Base-by-base conservation (phyloP, 2,329 filamentous ascomycete species). In the Oidium heveae region DNA sequence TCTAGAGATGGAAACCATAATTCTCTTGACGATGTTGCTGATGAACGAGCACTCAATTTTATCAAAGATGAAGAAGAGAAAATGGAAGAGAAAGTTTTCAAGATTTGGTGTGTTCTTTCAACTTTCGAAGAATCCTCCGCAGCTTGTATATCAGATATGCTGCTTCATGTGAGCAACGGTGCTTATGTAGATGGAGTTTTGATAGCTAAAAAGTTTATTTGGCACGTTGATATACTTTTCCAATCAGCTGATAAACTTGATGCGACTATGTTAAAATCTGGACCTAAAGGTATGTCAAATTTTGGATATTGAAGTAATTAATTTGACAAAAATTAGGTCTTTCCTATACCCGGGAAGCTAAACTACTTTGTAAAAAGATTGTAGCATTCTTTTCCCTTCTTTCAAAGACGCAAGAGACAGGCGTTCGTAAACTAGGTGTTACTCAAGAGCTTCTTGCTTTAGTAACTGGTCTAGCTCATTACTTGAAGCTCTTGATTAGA, bases 351-450 rank as follows among this genome's bases (percentile, higher is more conserved):
- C 80, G 91, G 63, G 91, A 98, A 70, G 85, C 91, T n/a, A 98
- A 98, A 68, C 74, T 98, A 53, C 77, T 98, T n/a, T 98, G 91
- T 73, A 98, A 98, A 69, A 98, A 98, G 68, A 94, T 98, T 55
- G 91, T 98, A 6, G 86, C 89, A 28, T 98, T 98, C 72, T 98
- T 98, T 67, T 87, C 87, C 13, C 72, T 98, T 18, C 74, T 98
- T 9, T 94, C 89, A 6, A 94, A 94, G 67, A 91, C 88, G 1
- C 89, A 96, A 65, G 88, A 95, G 63, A 86, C 81, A 9, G 85
- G 83, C n/a, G 80, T 85, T 39, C 77, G 86, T 56, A 91, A 95
- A 65, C 77, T 96, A 44, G 91, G 91, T 46, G 91, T 98, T 34
- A 98, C 91, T 9, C 91, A 98, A 66, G 91, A 98, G 66, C 75